Base-by-base conservation (phyloP, 2,329 filamentous ascomycete genomes). In the Nemania sp. region DNA sequence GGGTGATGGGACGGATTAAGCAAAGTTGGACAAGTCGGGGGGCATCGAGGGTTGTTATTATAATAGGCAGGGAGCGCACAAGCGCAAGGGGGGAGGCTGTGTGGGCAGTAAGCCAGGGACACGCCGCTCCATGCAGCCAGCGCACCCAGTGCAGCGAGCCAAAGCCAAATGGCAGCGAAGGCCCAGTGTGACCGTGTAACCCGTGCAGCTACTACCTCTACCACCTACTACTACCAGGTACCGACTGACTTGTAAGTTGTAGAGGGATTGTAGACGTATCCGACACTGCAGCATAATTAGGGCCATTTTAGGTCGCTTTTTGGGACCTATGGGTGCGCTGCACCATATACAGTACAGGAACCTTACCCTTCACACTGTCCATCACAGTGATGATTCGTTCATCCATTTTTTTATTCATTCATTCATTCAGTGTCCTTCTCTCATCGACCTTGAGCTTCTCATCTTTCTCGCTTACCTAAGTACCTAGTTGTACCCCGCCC, bases 11-110 rank as follows among this genome's bases (percentile, higher is more conserved):
- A 65, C 39, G 52, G 57, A 67, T 58, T 67, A 75, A 68, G 68
- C 65, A 71, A 70, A 69, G 66, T 64, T 68, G 69, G 68, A 71
- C 67, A 65, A 63, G 65, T 70, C 69, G 72, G 74, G 74, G 67
- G 68, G 65, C 60, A 60, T 29, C 59, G 64, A 69, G 60, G 68
- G 70, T 74, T 75, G 69, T 72, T 72, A 71, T 65, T 70, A 71
- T 64, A 72, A 71, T 68, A 35, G 46, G 54, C 13, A 20, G 39
- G 17, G 50, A 58, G 55, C 43, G 50, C 46, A 57, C 40, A 53
- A 60, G 40, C 25, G 25, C 25, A 29, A 29, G 53, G 53, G 49
- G 40, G 54, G 53, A 50, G 61, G 53, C 58, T 59, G 61, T 61
- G 63, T 57, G 56, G 40, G 48, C 47, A 37, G 46, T 13, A 47